These are phyloP conservation scores for Alternaria sp. DNA, from an alignment of 2,329 filamentous ascomycete species.

Conservation along the genomic window DNA sequence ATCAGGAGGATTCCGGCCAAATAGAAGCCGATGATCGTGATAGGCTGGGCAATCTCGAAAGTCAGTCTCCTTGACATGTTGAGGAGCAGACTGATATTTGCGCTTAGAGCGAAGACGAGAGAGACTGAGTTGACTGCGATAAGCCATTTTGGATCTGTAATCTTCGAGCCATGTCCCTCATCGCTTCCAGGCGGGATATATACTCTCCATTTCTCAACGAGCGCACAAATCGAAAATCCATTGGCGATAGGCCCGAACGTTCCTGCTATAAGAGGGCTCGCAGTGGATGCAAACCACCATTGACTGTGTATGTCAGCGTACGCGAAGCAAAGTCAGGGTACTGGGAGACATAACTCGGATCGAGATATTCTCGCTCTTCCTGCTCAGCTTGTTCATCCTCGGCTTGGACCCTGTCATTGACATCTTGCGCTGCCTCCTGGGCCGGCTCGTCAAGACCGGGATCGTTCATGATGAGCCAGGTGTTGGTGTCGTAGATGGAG, in stretches of 20 bases:
- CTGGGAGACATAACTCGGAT: slow-evolving; percentile 51
- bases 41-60: slow-evolving; percentile 66
- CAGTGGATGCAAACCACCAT: slow-evolving; percentile 70
- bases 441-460: slow-evolving; percentile 63
- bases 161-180: slow-evolving; percentile 56
- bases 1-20: slow-evolving; percentile 64
- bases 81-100: slow-evolving; percentile 64
- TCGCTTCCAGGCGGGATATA: slow-evolving; percentile 58
- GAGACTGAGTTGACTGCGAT: slow-evolving; percentile 65
- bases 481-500: neutral
- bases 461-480: slow-evolving; percentile 52
- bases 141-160: slow-evolving; percentile 65
- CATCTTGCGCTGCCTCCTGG: slow-evolving; percentile 56
- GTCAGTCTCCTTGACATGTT: slow-evolving; percentile 66
- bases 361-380: slow-evolving; percentile 55
- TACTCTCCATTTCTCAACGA: slow-evolving; percentile 65
- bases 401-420: slow-evolving; percentile 51
- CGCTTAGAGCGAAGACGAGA: slow-evolving; percentile 61
- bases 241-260: slow-evolving; percentile 66
- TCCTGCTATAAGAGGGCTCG: slow-evolving; percentile 64
- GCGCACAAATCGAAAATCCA: slow-evolving; percentile 64
- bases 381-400: slow-evolving; percentile 49
- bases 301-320: slow-evolving; percentile 47
- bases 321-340: neutral
- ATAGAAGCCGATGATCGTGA: slow-evolving; percentile 68